phyloP scores from a whole-genome alignment of 2,329 filamentous ascomycete genomes.

The Apiospora hydei region DNA sequence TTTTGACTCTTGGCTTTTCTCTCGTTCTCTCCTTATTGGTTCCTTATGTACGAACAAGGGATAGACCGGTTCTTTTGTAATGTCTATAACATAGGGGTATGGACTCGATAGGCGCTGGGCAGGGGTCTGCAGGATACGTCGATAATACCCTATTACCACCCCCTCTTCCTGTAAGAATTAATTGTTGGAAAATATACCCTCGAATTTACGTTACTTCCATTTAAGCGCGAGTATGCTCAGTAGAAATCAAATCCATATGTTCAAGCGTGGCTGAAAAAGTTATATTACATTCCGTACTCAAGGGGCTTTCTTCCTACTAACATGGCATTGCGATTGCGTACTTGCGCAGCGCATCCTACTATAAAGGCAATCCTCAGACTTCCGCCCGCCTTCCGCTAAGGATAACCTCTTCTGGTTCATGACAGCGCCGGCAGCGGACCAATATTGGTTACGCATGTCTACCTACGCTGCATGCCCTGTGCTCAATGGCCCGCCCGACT shows the following conservation, averaged over 20 bases:
- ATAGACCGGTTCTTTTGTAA: background rate
- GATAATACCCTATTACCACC: slow-evolving; percentile 6
- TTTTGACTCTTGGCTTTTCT: background rate
- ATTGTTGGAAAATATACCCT: background rate
- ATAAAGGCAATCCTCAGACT: background rate
- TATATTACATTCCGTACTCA: background rate
- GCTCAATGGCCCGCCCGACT: background rate
- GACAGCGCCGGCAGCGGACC: background rate
- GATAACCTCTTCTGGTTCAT: background rate
- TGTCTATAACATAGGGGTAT: background rate
- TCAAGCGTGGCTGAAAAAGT: background rate
- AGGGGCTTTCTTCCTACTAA: background rate
- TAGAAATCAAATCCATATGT: no score
- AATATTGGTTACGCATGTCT: background rate
- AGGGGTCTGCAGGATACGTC: background rate
- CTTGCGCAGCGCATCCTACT: background rate
- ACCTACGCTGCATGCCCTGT: background rate
- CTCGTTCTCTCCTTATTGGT: background rate
- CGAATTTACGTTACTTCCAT: background rate
- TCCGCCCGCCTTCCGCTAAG: background rate
- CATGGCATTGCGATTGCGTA: background rate
- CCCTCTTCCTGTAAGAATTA: background rate
- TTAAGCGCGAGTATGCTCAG: background rate
- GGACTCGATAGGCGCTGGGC: background rate
- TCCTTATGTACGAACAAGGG: background rate